Evolutionary conservation across 2,329 filamentous ascomycete species (phyloP).

Genomic region (Arthrobotrys musiformis): DNA sequence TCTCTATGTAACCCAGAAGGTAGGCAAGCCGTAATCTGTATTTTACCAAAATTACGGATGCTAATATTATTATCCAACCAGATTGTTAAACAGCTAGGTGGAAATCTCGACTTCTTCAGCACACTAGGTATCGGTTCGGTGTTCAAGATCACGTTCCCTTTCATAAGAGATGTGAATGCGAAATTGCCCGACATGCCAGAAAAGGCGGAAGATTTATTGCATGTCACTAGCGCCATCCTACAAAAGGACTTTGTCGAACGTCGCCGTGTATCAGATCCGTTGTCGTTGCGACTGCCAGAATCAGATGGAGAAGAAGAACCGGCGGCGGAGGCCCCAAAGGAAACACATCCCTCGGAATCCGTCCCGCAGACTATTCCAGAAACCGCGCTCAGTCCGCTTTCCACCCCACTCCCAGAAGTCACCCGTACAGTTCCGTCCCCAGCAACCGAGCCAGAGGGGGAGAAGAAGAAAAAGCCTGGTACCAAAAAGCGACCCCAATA

Average conservation of each 20-base stretch:
- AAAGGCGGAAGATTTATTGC: conserved; percentile 43
- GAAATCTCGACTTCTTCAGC: conserved; percentile 49
- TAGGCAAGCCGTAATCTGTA: not conserved
- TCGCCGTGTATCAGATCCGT: conserved; percentile 39
- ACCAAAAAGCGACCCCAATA: conserved; percentile 47
- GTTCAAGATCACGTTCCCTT: conserved; percentile 53
- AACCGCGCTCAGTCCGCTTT: not conserved
- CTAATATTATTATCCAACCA: not conserved
- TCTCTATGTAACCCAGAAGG: conserved; percentile 49
- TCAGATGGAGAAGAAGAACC: conserved; percentile 47
- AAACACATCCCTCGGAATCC: not conserved
- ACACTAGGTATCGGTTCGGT: conserved; percentile 47
- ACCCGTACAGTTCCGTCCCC: conserved; percentile 37
- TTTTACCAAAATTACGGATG: not conserved
- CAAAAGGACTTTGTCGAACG: conserved; percentile 48
- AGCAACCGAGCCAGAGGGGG: not conserved
- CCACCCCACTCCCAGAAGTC: not conserved
- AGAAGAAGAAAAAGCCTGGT: not conserved
- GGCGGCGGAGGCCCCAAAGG: not conserved
- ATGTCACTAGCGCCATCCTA: conserved; percentile 44
- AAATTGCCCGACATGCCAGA: conserved; percentile 23
- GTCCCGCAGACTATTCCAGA: not conserved
- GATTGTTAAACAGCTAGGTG: conserved; percentile 53
- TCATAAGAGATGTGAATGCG: conserved; percentile 23
- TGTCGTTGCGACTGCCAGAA: conserved; percentile 46